phyloP scores from a whole-genome alignment of 1,139 yeast species.

The Oligophagozyma castellii region DNA sequence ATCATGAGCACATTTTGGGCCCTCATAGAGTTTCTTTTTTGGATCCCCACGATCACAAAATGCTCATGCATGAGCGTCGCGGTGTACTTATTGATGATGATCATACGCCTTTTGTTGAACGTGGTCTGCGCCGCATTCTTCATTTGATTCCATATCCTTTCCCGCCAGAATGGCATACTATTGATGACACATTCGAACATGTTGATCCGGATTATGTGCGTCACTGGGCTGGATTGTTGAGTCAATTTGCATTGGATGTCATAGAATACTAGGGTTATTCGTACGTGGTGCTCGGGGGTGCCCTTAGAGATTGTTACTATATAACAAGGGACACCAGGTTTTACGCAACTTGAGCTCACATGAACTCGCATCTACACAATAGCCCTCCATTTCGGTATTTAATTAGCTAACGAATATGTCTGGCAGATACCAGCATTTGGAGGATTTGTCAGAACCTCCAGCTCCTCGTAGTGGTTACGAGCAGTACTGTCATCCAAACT shows the following conservation, averaged over 20 bases:
- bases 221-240: constrained; percentile 18
- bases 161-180: constrained; percentile 40
- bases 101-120: constrained; percentile 35
- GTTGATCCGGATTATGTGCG: constrained; percentile 17
- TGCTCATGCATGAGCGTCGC: constrained; percentile 16
- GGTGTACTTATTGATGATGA: constrained; percentile 39
- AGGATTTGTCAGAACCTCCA: no score
- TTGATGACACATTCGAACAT: constrained; percentile 23
- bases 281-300: no score
- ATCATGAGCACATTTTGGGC: background rate
- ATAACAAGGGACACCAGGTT: no score
- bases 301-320: no score
- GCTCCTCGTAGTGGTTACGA: no score
- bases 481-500: no score
- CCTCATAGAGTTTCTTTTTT: constrained; percentile 6
- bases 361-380: no score
- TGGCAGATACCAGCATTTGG: no score
- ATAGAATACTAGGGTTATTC: constrained; percentile 1
- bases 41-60: constrained; percentile 10
- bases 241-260: constrained; percentile 11
- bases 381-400: no score
- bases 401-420: no score
- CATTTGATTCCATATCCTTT: constrained; percentile 39
- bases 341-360: no score
- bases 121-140: constrained; percentile 32